Evolutionary conservation across 179 eudicot species (phyloP), one percentile per base, ranked within the genome.

Genomic region (Camellia oleifera): DNA sequence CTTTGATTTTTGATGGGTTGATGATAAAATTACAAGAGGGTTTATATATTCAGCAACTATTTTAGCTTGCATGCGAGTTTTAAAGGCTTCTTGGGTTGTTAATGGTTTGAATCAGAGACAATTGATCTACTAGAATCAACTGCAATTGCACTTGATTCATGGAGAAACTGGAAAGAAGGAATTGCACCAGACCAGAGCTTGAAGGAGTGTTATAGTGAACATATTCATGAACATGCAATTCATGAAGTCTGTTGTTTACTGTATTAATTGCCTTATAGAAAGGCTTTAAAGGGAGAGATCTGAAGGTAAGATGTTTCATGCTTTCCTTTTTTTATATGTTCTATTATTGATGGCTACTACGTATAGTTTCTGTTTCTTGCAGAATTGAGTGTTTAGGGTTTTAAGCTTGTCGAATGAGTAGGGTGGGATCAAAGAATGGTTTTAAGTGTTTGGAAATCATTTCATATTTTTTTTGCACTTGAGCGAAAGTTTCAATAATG

Each of bases 1-100:
- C 72, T 82, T 84, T 63, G 92, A 86, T 73, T 84, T 87, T 76
- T 86, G 76, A 84, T 45, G 17, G 74, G 46, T 20, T 64, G 4
- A 82, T 53, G 82, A 65, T 32, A 42, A 17, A 74, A 58, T 1
- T 10, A 2, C 7, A 9, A 42, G 60, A 40, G 46, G 66, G 40
- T 63, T 60, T 20, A 42, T 3, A 2, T 4, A n/a, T 1, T n/a
- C 0, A 17, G 17, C 54, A 74, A 53, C 18, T 32, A 26, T 44
- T 60, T 10, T 58, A 60, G 64, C 50, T 53, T 78, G 74, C 80
- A 78, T 78, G 80, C 64, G 44, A 77, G 45, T 60, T 48, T 4
- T 62, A 62, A 62, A 4, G 66, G 26, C 66, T n/a, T n/a, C 9
- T 4, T 48, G 40, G 40, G 40, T 7, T 48, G 7, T 48, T 48